These are phyloP conservation scores for Extremus antarcticus DNA, from an alignment of 495 filamentous ascomycete genomes.

Conservation along the genomic window DNA sequence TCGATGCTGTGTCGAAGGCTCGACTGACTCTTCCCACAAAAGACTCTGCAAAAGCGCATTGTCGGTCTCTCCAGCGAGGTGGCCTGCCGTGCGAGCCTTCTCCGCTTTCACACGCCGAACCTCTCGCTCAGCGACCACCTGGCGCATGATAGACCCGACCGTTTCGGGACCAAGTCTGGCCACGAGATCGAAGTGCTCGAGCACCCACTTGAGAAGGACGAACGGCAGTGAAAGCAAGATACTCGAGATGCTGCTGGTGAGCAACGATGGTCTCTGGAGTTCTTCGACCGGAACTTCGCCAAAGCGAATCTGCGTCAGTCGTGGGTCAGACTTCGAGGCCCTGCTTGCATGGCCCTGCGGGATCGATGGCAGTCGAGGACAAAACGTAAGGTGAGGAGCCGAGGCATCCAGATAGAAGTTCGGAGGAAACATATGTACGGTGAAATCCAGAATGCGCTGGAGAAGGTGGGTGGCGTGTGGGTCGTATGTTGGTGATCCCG, in stretches of 20 bases:
- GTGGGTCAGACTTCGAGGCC: constrained; percentile 34
- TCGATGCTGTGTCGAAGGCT: constrained; percentile 7
- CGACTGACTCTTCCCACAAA: constrained; percentile 31
- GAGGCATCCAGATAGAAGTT: constrained; percentile 25
- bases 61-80: constrained; percentile 12
- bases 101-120: constrained; percentile 20
- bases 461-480: constrained; percentile 19
- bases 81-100: constrained; percentile 10
- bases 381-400: constrained; percentile 22
- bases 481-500: constrained; percentile 13
- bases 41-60: constrained; percentile 24
- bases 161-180: constrained; percentile 35
- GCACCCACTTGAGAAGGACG: constrained; percentile 42
- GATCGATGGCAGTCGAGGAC: constrained; percentile 18
- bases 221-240: constrained; percentile 56
- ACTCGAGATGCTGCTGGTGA: constrained; percentile 42
- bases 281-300: constrained; percentile 45
- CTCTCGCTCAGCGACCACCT: constrained; percentile 53
- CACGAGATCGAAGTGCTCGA: constrained; percentile 41
- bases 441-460: constrained; percentile 24
- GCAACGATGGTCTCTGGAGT: constrained; percentile 25
- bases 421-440: constrained; percentile 23
- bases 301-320: constrained; percentile 52
- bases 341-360: constrained; percentile 25
- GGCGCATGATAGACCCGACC: constrained; percentile 37